phyloP scores from a whole-genome alignment of 208 protist genomes.

The Trypanosomatidae sp. region DNA sequence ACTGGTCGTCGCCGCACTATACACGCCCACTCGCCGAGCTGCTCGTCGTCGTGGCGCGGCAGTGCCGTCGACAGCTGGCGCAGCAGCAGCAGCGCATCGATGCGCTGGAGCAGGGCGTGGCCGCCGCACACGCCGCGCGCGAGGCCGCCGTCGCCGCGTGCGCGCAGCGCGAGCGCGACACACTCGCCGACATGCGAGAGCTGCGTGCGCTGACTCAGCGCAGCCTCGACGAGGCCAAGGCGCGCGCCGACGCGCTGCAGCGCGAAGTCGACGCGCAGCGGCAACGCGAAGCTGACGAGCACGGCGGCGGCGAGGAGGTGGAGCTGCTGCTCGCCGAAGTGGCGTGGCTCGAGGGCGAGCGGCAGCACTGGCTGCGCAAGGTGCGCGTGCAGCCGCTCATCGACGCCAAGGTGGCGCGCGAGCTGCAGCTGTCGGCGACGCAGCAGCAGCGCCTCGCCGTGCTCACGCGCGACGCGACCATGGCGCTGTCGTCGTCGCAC shows the following conservation, averaged over 20 bases:
- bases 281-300: constrained; percentile 39
- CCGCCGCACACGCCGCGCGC: too few relatives aligned
- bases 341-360: constrained; percentile 79
- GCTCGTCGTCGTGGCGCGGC: too few relatives aligned
- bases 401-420: constrained; percentile 75
- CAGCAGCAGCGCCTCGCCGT: constrained; percentile 71
- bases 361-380: constrained; percentile 84
- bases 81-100: too few relatives aligned
- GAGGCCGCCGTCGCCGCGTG: too few relatives aligned
- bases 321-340: constrained; percentile 73
- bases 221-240: constrained; percentile 69
- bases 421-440: constrained; percentile 67
- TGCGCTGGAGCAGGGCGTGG: too few relatives aligned
- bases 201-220: too few relatives aligned
- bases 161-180: too few relatives aligned
- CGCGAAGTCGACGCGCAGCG: constrained; percentile 76
- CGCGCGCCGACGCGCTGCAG: constrained; percentile 65
- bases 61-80: too few relatives aligned
- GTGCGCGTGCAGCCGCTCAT: constrained; percentile 81
- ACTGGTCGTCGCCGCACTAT: constrained; percentile 50
- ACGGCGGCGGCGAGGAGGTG: constrained; percentile 65
- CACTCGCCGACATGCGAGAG: too few relatives aligned
- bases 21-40: too few relatives aligned
- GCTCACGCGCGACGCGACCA: too few relatives aligned
- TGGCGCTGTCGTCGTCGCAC: constrained; percentile 37